phyloP scores from a whole-genome alignment of 1,284 basidiomycete genomes.

The Naganishia sp. region DNA sequence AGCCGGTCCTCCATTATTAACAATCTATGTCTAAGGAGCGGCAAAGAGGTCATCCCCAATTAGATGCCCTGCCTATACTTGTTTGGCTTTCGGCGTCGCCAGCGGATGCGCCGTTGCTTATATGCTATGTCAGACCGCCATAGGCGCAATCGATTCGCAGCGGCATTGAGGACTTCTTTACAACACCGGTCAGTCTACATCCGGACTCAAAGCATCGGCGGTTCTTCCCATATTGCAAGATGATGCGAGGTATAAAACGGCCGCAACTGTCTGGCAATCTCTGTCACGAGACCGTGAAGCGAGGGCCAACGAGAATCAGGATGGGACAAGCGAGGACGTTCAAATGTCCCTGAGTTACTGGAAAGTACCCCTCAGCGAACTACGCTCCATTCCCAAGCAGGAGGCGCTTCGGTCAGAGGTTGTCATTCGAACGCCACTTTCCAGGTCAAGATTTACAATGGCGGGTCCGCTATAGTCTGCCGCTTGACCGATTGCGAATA shows the following conservation, averaged over 20 bases:
- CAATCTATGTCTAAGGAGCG: neutral
- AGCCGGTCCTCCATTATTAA: conserved; percentile 11
- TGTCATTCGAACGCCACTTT: conserved; percentile 21
- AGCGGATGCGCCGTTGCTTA: conserved; percentile 12
- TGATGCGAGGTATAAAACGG: conserved; percentile 11
- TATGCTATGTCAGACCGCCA: neutral
- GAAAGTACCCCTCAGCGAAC: neutral
- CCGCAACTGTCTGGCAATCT: conserved; percentile 10
- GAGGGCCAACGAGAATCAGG: neutral
- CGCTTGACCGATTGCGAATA: conserved; percentile 15
- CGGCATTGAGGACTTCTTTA: conserved; percentile 5
- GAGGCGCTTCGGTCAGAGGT: neutral
- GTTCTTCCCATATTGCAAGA: conserved; percentile 8
- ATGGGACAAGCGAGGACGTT: conserved; percentile 1
- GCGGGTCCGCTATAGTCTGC: conserved; percentile 3
- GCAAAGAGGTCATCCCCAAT: conserved; percentile 3
- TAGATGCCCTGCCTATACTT: conserved; percentile 12
- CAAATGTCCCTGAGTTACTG: neutral
- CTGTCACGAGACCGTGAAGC: conserved; percentile 2
- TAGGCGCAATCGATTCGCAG: neutral
- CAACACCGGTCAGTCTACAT: neutral
- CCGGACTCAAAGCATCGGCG: neutral
- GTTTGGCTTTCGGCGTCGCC: conserved; percentile 5
- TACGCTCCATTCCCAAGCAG: conserved; percentile 14
- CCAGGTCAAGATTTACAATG: conserved; percentile 7